Conservation (phyloP, 2,329 filamentous ascomycete genomes). For the Colletotrichum sp. region DNA sequence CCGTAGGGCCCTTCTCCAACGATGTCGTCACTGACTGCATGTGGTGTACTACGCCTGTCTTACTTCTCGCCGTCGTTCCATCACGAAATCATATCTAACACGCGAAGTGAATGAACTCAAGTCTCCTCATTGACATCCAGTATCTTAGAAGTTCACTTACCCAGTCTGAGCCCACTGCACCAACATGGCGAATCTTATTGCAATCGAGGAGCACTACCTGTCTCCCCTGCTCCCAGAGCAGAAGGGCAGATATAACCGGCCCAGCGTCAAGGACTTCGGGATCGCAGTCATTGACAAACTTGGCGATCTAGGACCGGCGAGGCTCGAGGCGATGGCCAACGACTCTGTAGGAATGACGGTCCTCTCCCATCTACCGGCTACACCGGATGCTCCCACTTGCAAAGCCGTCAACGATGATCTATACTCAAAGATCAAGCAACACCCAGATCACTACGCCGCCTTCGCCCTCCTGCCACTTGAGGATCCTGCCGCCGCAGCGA, state of each 20-base stretch:
- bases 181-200: background rate
- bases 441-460: slow-evolving; percentile 37
- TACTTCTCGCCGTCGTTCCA: background rate
- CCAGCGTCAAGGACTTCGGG: background rate
- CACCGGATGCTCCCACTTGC: background rate
- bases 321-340: background rate
- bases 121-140: no score
- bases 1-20: background rate
- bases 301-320: background rate
- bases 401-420: slow-evolving; percentile 8
- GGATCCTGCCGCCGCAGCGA: slow-evolving; percentile 30
- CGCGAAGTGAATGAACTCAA: background rate
- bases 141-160: no score
- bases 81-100: background rate
- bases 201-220: slow-evolving; percentile 8
- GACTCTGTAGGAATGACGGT: background rate
- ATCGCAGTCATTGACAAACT: background rate
- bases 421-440: background rate
- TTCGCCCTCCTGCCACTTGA: background rate
- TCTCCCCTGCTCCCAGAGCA: background rate
- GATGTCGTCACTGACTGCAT: background rate
- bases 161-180: no score
- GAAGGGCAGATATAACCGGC: background rate
- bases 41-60: background rate
- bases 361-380: background rate